A percentile compares a stretch with the other conserved stretches of the same genome.
phyloP scores from a whole-genome alignment of 176 grass and related monocot species.

The Elaeis guineensis region DNA sequence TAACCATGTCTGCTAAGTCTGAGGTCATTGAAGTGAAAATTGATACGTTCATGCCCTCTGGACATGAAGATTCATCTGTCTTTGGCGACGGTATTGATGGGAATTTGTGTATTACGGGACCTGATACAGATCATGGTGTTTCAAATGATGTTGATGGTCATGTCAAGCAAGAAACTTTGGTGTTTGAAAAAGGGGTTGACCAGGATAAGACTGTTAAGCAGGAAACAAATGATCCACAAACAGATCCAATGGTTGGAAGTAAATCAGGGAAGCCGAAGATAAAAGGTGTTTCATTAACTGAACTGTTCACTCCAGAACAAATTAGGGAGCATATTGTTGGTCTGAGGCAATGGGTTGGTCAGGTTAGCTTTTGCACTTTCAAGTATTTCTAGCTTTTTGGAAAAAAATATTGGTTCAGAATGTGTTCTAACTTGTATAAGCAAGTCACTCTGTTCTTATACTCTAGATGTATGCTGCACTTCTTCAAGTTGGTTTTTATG shows the following conservation, averaged over 20 bases:
- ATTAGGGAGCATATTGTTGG: slow-evolving; percentile 77
- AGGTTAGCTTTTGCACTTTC: slow-evolving; percentile 42
- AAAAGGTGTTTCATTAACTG: slow-evolving; percentile 95
- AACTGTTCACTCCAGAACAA: slow-evolving; percentile 98
- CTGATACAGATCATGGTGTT: slow-evolving; percentile 39
- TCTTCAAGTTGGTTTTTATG: no score
- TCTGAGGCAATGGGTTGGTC: slow-evolving; percentile 92
- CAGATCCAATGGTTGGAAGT: slow-evolving; percentile 40
- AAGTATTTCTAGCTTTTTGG: slow-evolving; percentile 12
- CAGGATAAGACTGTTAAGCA: slow-evolving; percentile 50
- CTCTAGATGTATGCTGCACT: no score
- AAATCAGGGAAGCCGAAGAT: slow-evolving; percentile 98
- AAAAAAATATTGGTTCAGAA: no score
- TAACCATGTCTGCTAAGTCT: slow-evolving; percentile 34
- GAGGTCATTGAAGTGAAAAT: slow-evolving; percentile 48
- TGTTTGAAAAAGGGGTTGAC: slow-evolving; percentile 42
- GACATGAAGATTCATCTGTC: slow-evolving; percentile 31
- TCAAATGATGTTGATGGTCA: slow-evolving; percentile 38
- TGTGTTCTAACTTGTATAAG: no score
- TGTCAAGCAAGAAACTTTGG: slow-evolving; percentile 70
- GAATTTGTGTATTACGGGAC: slow-evolving; percentile 30
- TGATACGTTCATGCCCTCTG: slow-evolving; percentile 9
- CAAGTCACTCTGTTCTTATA: no score
- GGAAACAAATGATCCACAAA: slow-evolving; percentile 48
- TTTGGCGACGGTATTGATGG: slow-evolving; percentile 38